A percentile compares a stretch with the other conserved stretches of the same genome.
These are phyloP conservation scores for Oemleria cerasiformis DNA, from an alignment of 306 rosid genomes.

Conservation along the genomic window DNA sequence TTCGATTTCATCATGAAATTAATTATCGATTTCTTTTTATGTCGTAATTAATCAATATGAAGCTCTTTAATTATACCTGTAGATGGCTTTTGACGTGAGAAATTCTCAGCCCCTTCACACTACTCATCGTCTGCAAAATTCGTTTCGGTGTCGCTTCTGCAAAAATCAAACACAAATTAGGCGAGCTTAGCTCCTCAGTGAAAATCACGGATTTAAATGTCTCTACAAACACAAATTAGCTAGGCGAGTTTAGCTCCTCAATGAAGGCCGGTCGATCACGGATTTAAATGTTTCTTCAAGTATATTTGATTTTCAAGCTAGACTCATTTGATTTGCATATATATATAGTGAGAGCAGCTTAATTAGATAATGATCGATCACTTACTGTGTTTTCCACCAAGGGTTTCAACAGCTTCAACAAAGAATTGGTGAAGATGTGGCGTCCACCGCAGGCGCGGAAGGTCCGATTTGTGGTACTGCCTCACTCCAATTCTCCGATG, in stretches of 20 bases:
- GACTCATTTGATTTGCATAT: too few species aligned
- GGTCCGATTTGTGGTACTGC: conserved; percentile 40
- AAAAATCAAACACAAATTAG: conserved; percentile 1
- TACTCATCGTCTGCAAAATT: conserved; percentile 67
- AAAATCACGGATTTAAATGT: too few species aligned
- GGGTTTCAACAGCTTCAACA: conserved; percentile 35
- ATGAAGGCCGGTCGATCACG: too few species aligned
- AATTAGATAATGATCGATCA: background rate
- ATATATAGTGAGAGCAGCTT: background rate
- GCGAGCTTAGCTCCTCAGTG: too few species aligned
- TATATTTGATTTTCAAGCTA: too few species aligned
- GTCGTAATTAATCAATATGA: background rate
- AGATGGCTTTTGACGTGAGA: conserved; percentile 84
- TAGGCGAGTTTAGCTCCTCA: too few species aligned
- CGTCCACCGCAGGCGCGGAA: conserved; percentile 48
- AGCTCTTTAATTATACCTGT: conserved; percentile 40
- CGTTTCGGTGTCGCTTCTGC: conserved; percentile 78
- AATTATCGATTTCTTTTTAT: background rate
- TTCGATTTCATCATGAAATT: background rate
- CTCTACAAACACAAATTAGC: too few species aligned
- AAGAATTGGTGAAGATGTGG: conserved; percentile 41
- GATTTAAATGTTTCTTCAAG: too few species aligned
- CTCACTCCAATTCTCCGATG: conserved; percentile 27
- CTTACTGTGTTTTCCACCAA: conserved; percentile 47
- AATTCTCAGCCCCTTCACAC: conserved; percentile 58